Conservation (phyloP, 2,329 filamentous ascomycete genomes). For the Diplodia mutila region DNA sequence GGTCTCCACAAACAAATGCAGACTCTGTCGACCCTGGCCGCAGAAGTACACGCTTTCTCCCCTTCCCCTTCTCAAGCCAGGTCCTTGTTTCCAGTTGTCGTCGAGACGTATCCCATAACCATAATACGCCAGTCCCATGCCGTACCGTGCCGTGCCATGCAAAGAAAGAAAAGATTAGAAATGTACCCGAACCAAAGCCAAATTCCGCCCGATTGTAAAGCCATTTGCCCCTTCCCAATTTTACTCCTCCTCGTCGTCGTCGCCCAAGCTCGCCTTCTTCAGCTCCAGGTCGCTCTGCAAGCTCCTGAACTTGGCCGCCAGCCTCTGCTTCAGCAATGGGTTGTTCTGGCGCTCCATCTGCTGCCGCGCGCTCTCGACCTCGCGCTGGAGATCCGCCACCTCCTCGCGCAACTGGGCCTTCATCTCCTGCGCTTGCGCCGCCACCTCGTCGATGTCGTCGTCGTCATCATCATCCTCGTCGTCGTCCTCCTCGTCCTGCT, state of each 20-base stretch:
- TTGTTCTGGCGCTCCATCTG: constrained; percentile 52
- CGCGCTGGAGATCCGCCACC: constrained; percentile 58
- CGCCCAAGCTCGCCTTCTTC: constrained; percentile 49
- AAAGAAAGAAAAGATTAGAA: background rate
- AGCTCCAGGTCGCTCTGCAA: constrained; percentile 58
- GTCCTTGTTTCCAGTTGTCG: background rate
- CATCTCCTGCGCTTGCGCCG: constrained; percentile 52
- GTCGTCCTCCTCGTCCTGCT: constrained; percentile 40
- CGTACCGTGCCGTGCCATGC: background rate
- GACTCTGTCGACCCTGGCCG: background rate
- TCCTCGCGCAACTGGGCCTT: constrained; percentile 55
- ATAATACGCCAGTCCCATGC: background rate
- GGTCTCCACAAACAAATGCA: background rate
- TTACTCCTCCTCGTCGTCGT: constrained; percentile 19
- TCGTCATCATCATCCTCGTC: constrained; percentile 52
- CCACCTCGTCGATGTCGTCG: constrained; percentile 55
- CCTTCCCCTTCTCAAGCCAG: background rate
- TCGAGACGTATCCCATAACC: background rate
- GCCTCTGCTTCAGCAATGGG: constrained; percentile 53
- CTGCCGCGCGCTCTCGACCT: constrained; percentile 50
- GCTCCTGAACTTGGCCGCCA: constrained; percentile 54
- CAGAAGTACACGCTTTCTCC: background rate
- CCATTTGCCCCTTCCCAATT: background rate
- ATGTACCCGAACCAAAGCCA: background rate
- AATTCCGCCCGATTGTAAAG: background rate